These are phyloP conservation scores for Zasmidium cellare DNA, from an alignment of 2,329 filamentous ascomycete species.

Conservation along the genomic window DNA sequence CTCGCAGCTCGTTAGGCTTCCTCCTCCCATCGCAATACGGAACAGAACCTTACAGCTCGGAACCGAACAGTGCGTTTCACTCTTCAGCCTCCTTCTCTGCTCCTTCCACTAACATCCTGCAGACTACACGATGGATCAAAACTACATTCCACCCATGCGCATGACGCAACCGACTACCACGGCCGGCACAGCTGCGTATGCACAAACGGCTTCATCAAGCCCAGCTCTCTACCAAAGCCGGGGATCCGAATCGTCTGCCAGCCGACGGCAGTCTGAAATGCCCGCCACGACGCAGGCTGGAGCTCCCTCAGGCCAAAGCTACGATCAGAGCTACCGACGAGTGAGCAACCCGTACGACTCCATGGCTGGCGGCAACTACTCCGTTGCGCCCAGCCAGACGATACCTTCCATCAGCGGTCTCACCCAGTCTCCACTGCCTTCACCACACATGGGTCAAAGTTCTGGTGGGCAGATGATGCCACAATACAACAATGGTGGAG, in stretches of 20 bases:
- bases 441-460: slow-evolving; percentile 28
- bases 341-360: slow-evolving; percentile 32
- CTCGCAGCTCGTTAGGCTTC: slow-evolving; percentile 35
- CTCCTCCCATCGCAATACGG: slow-evolving; percentile 39
- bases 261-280: slow-evolving; percentile 29
- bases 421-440: slow-evolving; percentile 34
- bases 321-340: slow-evolving; percentile 28
- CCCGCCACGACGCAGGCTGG: slow-evolving; percentile 18
- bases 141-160: slow-evolving; percentile 36
- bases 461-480: slow-evolving; percentile 20
- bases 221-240: slow-evolving; percentile 33
- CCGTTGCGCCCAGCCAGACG: slow-evolving; percentile 27
- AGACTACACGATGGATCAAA: slow-evolving; percentile 34
- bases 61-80: slow-evolving; percentile 31
- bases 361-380: slow-evolving; percentile 24
- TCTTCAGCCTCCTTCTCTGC: slow-evolving; percentile 2
- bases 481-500: slow-evolving; percentile 27
- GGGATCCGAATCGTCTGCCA: slow-evolving; percentile 17
- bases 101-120: slow-evolving; percentile 11
- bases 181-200: slow-evolving; percentile 25
- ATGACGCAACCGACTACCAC: slow-evolving; percentile 30
- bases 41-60: slow-evolving; percentile 28
- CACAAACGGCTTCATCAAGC: slow-evolving; percentile 31
- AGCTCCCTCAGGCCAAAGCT: slow-evolving; percentile 15
- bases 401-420: slow-evolving; percentile 36